Evolutionary conservation across 2,329 filamentous ascomycete species (phyloP), one percentile per base, ranked within the genome.

Genomic region (Saccharata proteae): DNA sequence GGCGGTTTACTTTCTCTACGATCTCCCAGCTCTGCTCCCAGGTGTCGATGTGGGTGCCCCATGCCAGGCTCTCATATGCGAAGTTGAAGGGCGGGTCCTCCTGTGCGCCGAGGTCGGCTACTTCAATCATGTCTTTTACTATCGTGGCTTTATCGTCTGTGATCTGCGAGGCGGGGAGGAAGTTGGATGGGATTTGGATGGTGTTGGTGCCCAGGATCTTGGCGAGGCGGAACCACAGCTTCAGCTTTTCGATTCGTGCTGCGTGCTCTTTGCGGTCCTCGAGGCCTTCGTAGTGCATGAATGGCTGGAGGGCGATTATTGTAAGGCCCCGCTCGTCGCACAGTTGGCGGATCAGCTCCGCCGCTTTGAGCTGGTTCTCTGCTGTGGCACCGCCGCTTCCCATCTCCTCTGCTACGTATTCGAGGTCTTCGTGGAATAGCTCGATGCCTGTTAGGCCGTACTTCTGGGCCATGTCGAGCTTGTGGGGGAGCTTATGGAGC

Each of bases 221-320:
- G 4, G 71, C 74, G 8, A 90, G 59, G 23, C 67, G 49, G 41
- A 86, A 75, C 81, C 80, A 88, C 14, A 77, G 59, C 8, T 67
- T 58, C 14, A 88, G 64, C 42, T 83, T 69, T 12, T 69, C 59
- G 17, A 85, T 55, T 4, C 74, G 62, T 16, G 61, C 53, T 2
- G 55, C 54, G 44, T 80, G 77, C 36, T 69, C 61, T 11, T 54
- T 43, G 7, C 77, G 63, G 52, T 84, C 73, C 5, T 74, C 38
- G 0, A 85, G 64, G 1, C 81, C 82, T 42, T 86, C 82, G 54
- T 80, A 85, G 55, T 83, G 72, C 59, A 71, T 69, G 49, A 88
- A 86, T 0, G 82, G 82, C 46, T 84, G 80, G 1, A 86, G 64
- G 38, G 73, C 77, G 41, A 83, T 63, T 42, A 83, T 69, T 7